Base-by-base conservation (phyloP, 1,284 basidiomycete genomes). In the Leccinum pseudoinsigne region DNA sequence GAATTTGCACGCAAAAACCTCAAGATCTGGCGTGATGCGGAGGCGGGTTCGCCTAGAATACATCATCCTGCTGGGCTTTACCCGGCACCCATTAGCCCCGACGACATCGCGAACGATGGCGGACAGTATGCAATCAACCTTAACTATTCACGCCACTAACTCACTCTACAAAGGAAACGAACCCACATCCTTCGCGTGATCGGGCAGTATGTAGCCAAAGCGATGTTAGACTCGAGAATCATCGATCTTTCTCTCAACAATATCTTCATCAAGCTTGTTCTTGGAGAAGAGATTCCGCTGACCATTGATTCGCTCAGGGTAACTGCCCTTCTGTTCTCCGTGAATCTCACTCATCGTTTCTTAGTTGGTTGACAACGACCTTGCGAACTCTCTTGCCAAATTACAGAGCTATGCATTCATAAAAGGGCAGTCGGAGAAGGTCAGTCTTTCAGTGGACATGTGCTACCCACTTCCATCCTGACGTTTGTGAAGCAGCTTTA, bases 151-250 rank as follows among this genome's bases (percentile, higher is more conserved):
- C 47, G 53, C 14, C 26, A 16, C 47, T 61, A 16, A 63, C 61
- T 60, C 42, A 64, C 58, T 34, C 64, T 66, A 45, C 14, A 11
- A 68, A 51, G 89, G 70, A 92, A 92, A 81, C 84, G 88, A 38
- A 88, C 91, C 5, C 88, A 93, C 69, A 86, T 96, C 60, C 92
- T 97, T 78, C 87, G 89, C 60, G 90, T 97, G 21, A 88, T 99
- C 51, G 97, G 97, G 5, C 93, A 97, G 74, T 98, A 99, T 75
- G 89, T 98, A n/a, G 97, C 96, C 40, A 97, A 98, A 79, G 95
- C 96, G 2, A 88, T 99, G 82, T 82, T 99, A 56, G 97, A 99
- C 77, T 97, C 95, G 26, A 86, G 97, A 51, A 98, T 99, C 74
- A 96, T 99, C 76, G 97, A 99, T 76, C 82, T 98, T 70, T 90